Evolutionary conservation across 305 asterid species (phyloP).

Genomic region (Petunia hybrid): DNA sequence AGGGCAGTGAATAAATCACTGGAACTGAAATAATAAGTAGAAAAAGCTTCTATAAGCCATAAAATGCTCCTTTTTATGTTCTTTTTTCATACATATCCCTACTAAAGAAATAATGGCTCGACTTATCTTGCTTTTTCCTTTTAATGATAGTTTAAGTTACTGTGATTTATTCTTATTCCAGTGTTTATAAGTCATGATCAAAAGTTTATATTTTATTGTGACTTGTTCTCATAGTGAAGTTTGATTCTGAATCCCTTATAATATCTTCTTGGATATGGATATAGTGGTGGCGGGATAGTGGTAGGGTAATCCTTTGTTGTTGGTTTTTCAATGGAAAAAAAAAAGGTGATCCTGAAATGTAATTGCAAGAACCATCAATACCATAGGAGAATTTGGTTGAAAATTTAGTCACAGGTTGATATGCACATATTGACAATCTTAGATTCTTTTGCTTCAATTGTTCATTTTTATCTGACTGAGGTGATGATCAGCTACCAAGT

Average conservation of each 20-base stretch:
- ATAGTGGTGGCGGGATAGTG: constrained; percentile 29
- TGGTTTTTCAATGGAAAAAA: constrained; percentile 47
- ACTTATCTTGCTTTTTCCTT: constrained; percentile 41
- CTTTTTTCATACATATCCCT: background rate
- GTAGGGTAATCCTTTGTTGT: constrained; percentile 37
- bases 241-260: constrained; percentile 33
- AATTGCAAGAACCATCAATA: constrained; percentile 46
- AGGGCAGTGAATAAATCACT: constrained; percentile 30
- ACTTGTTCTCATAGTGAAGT: background rate
- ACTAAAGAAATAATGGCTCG: constrained; percentile 1
- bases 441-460: background rate
- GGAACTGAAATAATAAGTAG: background rate
- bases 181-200: constrained; percentile 33
- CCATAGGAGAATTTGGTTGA: constrained; percentile 28
- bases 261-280: constrained; percentile 28
- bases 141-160: constrained; percentile 8
- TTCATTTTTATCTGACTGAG: too few species aligned
- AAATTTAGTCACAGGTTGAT: constrained; percentile 35
- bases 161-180: constrained; percentile 18
- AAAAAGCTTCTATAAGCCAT: background rate
- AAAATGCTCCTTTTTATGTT: constrained; percentile 14
- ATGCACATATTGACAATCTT: constrained; percentile 34
- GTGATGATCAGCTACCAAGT: too few species aligned
- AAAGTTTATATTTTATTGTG: constrained; percentile 30
- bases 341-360: constrained; percentile 34